Percentiles rank a stretch among this genome's conserved stretches.
These are phyloP conservation scores for Auricularia sp. DNA, from an alignment of 768 basidiomycete genomes.

Conservation along the genomic window DNA sequence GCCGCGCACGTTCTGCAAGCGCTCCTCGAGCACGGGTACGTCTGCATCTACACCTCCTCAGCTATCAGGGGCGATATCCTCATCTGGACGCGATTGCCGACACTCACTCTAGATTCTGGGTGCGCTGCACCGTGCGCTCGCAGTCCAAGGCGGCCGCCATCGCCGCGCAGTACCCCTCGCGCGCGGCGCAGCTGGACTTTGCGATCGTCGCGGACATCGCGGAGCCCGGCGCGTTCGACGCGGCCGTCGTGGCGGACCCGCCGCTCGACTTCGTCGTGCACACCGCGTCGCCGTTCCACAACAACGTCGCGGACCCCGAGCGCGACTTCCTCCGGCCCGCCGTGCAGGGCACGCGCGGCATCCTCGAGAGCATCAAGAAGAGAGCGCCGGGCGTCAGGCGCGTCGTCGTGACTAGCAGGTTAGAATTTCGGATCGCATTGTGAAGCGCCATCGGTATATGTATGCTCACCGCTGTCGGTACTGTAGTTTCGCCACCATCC, in stretches of 20 bases:
- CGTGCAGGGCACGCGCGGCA: constrained; percentile 53
- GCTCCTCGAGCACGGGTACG: constrained; percentile 52
- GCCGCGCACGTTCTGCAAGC: constrained; percentile 47
- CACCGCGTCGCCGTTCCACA: constrained; percentile 29
- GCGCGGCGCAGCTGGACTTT: constrained; percentile 44
- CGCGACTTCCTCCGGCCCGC: constrained; percentile 57
- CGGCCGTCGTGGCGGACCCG: constrained; percentile 24
- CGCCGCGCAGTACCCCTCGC: constrained; percentile 17
- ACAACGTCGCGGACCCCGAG: constrained; percentile 10
- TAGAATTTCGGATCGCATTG: neutral
- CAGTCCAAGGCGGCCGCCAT: constrained; percentile 41
- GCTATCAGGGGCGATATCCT: neutral
- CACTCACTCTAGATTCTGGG: constrained; percentile 12
- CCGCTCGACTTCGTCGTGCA: constrained; percentile 38
- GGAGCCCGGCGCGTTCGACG: constrained; percentile 33
- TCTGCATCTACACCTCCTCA: neutral
- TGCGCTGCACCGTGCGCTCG: constrained; percentile 59
- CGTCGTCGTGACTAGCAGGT: neutral
- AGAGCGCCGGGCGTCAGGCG: constrained; percentile 1
- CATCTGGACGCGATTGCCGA: no score
- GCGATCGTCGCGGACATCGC: constrained; percentile 63
- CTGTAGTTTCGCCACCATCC: neutral
- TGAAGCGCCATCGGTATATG: neutral
- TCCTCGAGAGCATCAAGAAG: constrained; percentile 50
- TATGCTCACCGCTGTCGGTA: neutral